These are phyloP conservation scores for Wallacemonas rigidus DNA, from an alignment of 208 protist genomes.

Conservation along the genomic window DNA sequence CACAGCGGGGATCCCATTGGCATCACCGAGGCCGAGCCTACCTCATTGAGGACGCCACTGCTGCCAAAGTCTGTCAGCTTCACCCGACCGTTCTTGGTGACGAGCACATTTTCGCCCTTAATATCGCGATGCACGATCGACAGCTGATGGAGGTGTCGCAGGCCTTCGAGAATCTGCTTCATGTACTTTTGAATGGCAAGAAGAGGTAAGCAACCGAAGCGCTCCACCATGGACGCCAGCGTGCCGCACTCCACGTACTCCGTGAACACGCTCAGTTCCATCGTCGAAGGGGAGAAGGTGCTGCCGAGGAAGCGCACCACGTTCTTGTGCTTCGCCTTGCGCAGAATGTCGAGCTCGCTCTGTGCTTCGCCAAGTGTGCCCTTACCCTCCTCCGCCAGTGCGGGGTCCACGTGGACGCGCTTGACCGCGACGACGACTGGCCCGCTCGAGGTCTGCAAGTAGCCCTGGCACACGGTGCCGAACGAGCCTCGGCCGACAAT, in stretches of 20 bases:
- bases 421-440: slow-evolving; percentile 73
- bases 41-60: slow-evolving; percentile 31
- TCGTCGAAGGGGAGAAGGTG: slow-evolving; percentile 31
- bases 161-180: slow-evolving; percentile 62
- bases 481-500: slow-evolving; percentile 66
- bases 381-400: slow-evolving; percentile 3
- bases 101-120: slow-evolving; percentile 81
- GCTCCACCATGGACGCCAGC: slow-evolving; percentile 50
- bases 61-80: slow-evolving; percentile 86
- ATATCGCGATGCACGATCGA: slow-evolving; percentile 83
- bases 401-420: slow-evolving; percentile 41
- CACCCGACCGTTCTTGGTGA: slow-evolving; percentile 68
- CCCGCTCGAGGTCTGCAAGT: slow-evolving; percentile 41
- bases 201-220: slow-evolving; percentile 61
- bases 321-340: slow-evolving; percentile 63
- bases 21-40: slow-evolving; percentile 21
- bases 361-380: slow-evolving; percentile 43
- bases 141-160: slow-evolving; percentile 72
- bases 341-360: slow-evolving; percentile 68
- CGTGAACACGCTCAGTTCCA: slow-evolving; percentile 65
- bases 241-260: slow-evolving; percentile 85
- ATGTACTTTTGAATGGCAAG: slow-evolving; percentile 76
- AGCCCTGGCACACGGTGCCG: slow-evolving; percentile 53
- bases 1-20: slow-evolving; percentile 69
- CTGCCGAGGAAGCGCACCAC: slow-evolving; percentile 77